A percentile compares a stretch with the other conserved stretches of the same genome.
phyloP scores from a whole-genome alignment of 1,284 basidiomycete genomes.

The Ceratorhiza oryzae-sativae region DNA sequence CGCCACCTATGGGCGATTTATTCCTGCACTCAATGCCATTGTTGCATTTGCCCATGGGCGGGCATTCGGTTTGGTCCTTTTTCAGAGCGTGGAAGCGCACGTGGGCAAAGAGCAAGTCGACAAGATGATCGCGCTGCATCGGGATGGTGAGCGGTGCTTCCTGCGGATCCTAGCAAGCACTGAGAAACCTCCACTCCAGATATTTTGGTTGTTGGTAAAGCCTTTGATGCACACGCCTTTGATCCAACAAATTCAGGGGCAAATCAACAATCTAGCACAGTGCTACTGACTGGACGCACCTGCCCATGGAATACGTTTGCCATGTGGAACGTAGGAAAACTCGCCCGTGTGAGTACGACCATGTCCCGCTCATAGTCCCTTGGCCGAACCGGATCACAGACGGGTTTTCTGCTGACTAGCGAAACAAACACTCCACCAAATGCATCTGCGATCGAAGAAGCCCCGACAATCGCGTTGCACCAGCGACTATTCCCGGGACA shows the following conservation, averaged over 20 bases:
- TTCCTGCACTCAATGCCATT: constrained; percentile 33
- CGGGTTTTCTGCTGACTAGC: constrained; percentile 29
- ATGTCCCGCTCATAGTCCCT: not conserved
- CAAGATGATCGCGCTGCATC: constrained; percentile 5
- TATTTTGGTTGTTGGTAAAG: constrained; percentile 27
- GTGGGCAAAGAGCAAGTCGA: constrained; percentile 9
- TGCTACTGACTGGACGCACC: constrained; percentile 25
- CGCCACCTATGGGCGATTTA: constrained; percentile 31
- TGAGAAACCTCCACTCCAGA: not conserved
- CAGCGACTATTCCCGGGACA: constrained; percentile 24
- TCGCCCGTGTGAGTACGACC: constrained; percentile 7
- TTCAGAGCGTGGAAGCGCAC: constrained; percentile 32
- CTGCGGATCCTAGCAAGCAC: not conserved
- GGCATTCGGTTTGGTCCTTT: constrained; percentile 15
- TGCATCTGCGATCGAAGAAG: constrained; percentile 31
- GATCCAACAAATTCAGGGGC: not conserved
- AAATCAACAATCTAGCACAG: not conserved
- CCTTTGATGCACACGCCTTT: constrained; percentile 28
- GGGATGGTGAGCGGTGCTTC: not conserved
- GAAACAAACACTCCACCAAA: constrained; percentile 35
- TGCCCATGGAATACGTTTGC: constrained; percentile 37
- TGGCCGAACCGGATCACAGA: not conserved
- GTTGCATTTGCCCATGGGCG: constrained; percentile 30
- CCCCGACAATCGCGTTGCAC: constrained; percentile 35
- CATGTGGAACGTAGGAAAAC: constrained; percentile 24